Evolutionary conservation across 148 eudicot species (phyloP), one percentile per base, ranked within the genome.

Genomic region (Silene conica): DNA sequence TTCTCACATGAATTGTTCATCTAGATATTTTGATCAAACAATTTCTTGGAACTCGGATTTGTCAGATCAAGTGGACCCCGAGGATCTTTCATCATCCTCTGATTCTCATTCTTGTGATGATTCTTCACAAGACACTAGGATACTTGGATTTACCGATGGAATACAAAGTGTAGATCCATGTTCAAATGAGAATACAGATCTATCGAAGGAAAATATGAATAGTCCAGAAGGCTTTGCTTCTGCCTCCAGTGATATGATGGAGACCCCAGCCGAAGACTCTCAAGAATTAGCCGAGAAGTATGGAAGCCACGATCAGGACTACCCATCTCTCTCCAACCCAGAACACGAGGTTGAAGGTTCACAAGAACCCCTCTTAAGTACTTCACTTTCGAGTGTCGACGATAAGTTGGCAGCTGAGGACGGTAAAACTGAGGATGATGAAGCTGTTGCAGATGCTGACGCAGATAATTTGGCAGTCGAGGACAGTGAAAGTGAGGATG

Each of bases 211-310:
- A 43, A 73, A 56, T 14, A 6, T 64, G 19, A 83, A 83, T 68
- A 75, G 71, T 57, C 41, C 76, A 8, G 85, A 86, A 68, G 73
- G 80, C 71, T 78, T 78, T 67, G 79, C 63, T 56, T 82, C 89
- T 75, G 86, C 81, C 70, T 73, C 89, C 52, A 78, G 77, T 77
- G 88, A 78, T 76, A 81, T 86, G 79, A 77, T 80, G 57, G 86
- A 77, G 64, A 81, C 82, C 59, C 87, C 82, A 12, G 84, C 82
- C 26, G 82, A 80, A 63, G 82, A 80, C 31, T 75, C 83, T 65
- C 79, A 78, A 66, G 69, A 76, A 58, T 57, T 80, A 76, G 81
- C 79, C 78, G 65, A 77, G 58, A 75, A 78, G 31, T 74, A 46
- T 54, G 69, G 79, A 43, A 63, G 71, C 77, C 70, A 74, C 63